Evolutionary conservation across 2,329 filamentous ascomycete species (phyloP), one percentile per base, ranked within the genome.

Genomic region (Fusarium nodosum): DNA sequence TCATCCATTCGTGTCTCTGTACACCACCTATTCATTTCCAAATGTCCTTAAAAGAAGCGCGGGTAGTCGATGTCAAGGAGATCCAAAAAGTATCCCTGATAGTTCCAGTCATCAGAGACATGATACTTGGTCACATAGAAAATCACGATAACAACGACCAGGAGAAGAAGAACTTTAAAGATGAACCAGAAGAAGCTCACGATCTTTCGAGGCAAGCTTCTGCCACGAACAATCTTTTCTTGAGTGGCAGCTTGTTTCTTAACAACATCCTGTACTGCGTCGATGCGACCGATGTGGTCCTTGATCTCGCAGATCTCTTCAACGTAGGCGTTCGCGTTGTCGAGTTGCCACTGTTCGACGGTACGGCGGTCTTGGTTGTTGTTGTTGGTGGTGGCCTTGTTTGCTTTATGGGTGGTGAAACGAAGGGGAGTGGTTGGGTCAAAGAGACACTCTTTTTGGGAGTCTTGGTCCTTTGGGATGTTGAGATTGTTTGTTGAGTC

Each of bases 341-440:
- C 47, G 24, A 68, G 30, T 16, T 56, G 44, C 47, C 44, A 61
- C n/a, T 61, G 52, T 28, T 55, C 60, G 10, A 66, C 34, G 20
- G 7, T 24, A 1, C 47, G 65, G 3, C 20, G 31, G n/a, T 42
- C 52, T 0, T 56, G 30, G 10, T 64, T n/a, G 18, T 34, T 8
- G 28, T 28, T 53, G 3, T 4, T 16, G n/a, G 28, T 22, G 22
- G 22, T 31, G 5, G 22, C 26, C 4, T 4, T 8, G 4, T 22
- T 26, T 2, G 46, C 50, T 3, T n/a, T 11, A 1, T 12, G 20
- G 8, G 28, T 2, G 3, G 55, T 15, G 47, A 65, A 56, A 1
- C 38, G 52, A 6, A 65, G 36, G 1, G 34, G 52, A 3, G 15
- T 38, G 2, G 45, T 33, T 24, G 46, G 34, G n/a, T 41, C 51